A percentile compares a stretch with the other conserved stretches of the same genome.
These are phyloP conservation scores for Coleophoma eucalyptorum DNA, from an alignment of 2,329 filamentous ascomycete genomes.

Conservation along the genomic window DNA sequence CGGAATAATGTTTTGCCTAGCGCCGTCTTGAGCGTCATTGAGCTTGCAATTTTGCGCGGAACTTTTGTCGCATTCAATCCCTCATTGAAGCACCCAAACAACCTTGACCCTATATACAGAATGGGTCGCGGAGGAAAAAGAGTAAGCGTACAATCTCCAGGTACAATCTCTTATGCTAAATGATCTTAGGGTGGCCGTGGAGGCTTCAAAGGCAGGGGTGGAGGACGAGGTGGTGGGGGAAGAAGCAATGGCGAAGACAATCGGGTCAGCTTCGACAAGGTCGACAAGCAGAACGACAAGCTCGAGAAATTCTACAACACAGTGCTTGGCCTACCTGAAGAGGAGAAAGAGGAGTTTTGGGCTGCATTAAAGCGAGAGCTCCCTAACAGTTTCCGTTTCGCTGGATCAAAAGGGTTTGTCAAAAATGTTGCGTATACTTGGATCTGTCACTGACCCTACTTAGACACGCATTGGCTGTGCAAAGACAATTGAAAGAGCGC, in stretches of 20 bases:
- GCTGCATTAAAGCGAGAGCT: constrained; percentile 75
- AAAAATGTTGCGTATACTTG: not conserved
- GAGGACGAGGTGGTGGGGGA: constrained; percentile 16
- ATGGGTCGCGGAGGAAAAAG: constrained; percentile 27
- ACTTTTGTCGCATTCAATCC: not conserved
- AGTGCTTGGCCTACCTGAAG: constrained; percentile 69
- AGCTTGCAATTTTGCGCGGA: constrained; percentile 1
- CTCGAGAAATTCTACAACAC: constrained; percentile 85
- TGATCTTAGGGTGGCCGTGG: constrained; percentile 5
- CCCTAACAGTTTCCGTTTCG: constrained; percentile 97
- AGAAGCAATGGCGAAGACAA: constrained; percentile 33
- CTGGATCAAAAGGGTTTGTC: constrained; percentile 81
- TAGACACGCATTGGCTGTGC: constrained; percentile 88
- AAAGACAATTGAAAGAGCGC: constrained; percentile 79
- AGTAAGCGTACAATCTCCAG: constrained; percentile 12
- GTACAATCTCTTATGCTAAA: no score
- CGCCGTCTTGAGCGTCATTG: not conserved
- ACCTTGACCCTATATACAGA: constrained; percentile 1
- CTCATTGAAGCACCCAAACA: not conserved
- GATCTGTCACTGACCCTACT: constrained; percentile 3
- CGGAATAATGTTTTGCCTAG: not conserved
- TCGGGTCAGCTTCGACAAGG: constrained; percentile 44
- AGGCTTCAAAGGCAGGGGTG: constrained; percentile 9
- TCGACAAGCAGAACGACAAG: constrained; percentile 77
- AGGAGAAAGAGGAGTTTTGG: constrained; percentile 83